These are phyloP conservation scores for Neurospora terricola DNA, from an alignment of 495 filamentous ascomycete genomes.

Conservation along the genomic window DNA sequence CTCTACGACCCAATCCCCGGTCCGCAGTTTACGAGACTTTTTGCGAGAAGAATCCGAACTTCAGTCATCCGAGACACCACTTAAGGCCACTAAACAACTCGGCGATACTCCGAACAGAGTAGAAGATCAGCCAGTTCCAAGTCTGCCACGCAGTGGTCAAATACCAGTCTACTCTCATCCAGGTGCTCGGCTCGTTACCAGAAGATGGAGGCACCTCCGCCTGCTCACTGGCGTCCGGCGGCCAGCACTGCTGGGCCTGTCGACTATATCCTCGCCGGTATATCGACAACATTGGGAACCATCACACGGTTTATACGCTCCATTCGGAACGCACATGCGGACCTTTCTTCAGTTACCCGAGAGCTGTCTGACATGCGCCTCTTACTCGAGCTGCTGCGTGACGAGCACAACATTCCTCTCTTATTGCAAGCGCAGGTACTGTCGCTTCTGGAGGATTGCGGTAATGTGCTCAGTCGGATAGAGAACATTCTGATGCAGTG, in stretches of 20 bases:
- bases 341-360: slow-evolving; percentile 18
- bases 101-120: not conserved
- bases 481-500: slow-evolving; percentile 10
- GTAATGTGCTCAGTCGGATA: slow-evolving; percentile 10
- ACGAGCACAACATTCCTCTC: slow-evolving; percentile 13
- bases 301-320: slow-evolving; percentile 23
- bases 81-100: not conserved
- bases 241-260: slow-evolving; percentile 8
- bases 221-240: not conserved
- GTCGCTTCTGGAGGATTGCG: slow-evolving; percentile 13
- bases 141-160: not conserved
- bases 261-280: slow-evolving; percentile 15
- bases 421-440: slow-evolving; percentile 13
- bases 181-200: not conserved
- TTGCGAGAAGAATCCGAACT: not conserved
- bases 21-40: not conserved
- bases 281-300: slow-evolving; percentile 15
- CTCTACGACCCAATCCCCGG: not conserved
- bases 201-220: not conserved
- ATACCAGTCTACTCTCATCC: not conserved
- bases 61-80: not conserved
- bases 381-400: slow-evolving; percentile 17
- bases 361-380: slow-evolving; percentile 23
- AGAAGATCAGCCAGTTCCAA: not conserved
- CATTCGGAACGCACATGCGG: slow-evolving; percentile 17